These are phyloP conservation scores for Ogataea paradorogensis DNA, from an alignment of 805 yeast species.

Conservation along the genomic window DNA sequence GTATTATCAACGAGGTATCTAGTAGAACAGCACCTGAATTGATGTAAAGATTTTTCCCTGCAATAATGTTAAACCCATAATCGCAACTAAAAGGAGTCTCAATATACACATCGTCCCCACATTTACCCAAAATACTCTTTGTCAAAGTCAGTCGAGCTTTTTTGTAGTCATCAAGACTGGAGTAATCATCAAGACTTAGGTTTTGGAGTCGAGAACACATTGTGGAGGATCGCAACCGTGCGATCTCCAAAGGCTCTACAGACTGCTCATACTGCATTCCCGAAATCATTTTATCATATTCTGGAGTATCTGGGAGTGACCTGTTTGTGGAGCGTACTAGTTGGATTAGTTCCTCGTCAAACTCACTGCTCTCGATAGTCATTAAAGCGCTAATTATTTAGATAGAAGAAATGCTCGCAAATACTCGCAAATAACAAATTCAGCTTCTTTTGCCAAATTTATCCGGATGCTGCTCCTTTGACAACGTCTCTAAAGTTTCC, in stretches of 20 bases:
- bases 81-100: constrained; percentile 61
- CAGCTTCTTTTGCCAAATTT: neutral
- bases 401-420: neutral
- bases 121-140: constrained; percentile 45
- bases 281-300: constrained; percentile 56
- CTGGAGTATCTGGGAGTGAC: constrained; percentile 27
- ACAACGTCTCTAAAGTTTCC: constrained; percentile 17
- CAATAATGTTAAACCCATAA: constrained; percentile 59
- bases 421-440: neutral
- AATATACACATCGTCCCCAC: constrained; percentile 35
- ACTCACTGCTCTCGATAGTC: neutral
- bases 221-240: constrained; percentile 33
- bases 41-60: constrained; percentile 58
- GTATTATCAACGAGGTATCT: constrained; percentile 57
- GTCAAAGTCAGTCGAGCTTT: constrained; percentile 39
- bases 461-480: neutral
- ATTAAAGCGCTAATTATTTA: no score
- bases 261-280: constrained; percentile 40
- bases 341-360: neutral
- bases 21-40: constrained; percentile 56
- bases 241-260: constrained; percentile 34
- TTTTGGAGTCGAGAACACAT: constrained; percentile 23
- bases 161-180: constrained; percentile 21
- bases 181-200: constrained; percentile 17
- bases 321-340: constrained; percentile 1